phyloP scores from a whole-genome alignment of 1,284 basidiomycete species.

The Athelia psychrophila region DNA sequence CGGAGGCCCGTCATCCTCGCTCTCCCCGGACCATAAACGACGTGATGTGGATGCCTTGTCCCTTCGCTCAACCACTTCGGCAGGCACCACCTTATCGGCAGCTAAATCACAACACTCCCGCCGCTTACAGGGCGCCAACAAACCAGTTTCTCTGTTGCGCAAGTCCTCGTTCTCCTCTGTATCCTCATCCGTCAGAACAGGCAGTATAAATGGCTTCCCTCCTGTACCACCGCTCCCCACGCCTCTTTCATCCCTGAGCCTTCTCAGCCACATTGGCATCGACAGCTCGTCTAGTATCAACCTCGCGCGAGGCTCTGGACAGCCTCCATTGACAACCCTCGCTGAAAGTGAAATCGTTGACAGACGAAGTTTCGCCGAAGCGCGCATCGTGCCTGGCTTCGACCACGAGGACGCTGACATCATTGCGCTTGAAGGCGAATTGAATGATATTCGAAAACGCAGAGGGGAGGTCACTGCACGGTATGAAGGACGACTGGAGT shows the following conservation, averaged over 20 bases:
- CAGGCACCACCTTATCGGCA: conserved; percentile 40
- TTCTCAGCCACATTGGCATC: conserved; percentile 23
- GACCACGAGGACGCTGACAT: conserved; percentile 27
- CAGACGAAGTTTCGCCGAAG: conserved; percentile 1
- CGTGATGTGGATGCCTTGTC: conserved; percentile 37
- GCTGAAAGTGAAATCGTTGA: conserved; percentile 38
- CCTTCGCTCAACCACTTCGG: conserved; percentile 49
- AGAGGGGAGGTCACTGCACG: conserved; percentile 60
- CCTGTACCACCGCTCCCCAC: conserved; percentile 5
- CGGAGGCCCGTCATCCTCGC: conserved; percentile 23
- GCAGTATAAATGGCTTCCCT: conserved; percentile 1
- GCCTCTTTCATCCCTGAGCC: conserved; percentile 15
- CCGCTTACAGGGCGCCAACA: conserved; percentile 17
- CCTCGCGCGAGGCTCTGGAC: conserved; percentile 40
- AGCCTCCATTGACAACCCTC: conserved; percentile 48
- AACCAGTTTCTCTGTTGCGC: conserved; percentile 27
- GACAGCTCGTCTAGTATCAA: conserved; percentile 46
- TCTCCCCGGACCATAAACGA: conserved; percentile 25
- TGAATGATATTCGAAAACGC: conserved; percentile 60
- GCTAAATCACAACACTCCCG: conserved; percentile 33
- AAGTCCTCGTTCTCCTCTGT: conserved; percentile 50
- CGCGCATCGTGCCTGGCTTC: conserved; percentile 4
- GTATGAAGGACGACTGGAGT: conserved; percentile 66
- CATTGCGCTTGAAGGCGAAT: conserved; percentile 33
- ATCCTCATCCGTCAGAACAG: conserved; percentile 36